Conservation (phyloP, 129 eudicot species). For the Centella asiatica region DNA sequence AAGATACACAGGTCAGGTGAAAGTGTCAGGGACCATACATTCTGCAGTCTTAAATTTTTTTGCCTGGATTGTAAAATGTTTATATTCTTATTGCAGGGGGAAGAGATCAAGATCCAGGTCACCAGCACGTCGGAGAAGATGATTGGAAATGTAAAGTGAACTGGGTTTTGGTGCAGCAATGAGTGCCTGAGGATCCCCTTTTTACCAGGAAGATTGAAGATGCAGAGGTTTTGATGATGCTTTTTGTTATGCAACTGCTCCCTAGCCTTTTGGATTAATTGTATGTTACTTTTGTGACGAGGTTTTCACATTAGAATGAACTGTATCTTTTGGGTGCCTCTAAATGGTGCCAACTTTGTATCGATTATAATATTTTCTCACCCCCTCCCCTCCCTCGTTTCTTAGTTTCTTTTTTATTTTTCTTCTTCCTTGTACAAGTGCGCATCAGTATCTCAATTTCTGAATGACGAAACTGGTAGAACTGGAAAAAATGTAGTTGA, state of each 20-base stretch:
- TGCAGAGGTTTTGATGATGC: background rate
- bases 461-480: no score
- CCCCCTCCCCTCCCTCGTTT: no score
- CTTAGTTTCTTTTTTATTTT: no score
- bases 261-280: background rate
- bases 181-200: background rate
- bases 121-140: slow-evolving; percentile 37
- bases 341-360: no score
- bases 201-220: background rate
- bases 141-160: slow-evolving; percentile 18
- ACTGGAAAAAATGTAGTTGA: no score
- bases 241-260: background rate
- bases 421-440: no score
- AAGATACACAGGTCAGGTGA: slow-evolving; percentile 22
- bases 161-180: background rate
- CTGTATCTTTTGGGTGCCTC: no score
- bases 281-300: background rate
- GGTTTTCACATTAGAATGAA: background rate
- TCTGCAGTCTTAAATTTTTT: background rate
- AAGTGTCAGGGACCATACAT: slow-evolving; percentile 12
- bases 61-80: slow-evolving; percentile 19
- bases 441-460: no score
- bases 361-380: no score
- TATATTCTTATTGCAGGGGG: slow-evolving; percentile 34
- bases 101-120: slow-evolving; percentile 84